Percentiles rank a stretch among this genome's conserved stretches.
Evolutionary conservation across 2,329 filamentous ascomycete species (phyloP).

Genomic region (Calonectria fujianensis): DNA sequence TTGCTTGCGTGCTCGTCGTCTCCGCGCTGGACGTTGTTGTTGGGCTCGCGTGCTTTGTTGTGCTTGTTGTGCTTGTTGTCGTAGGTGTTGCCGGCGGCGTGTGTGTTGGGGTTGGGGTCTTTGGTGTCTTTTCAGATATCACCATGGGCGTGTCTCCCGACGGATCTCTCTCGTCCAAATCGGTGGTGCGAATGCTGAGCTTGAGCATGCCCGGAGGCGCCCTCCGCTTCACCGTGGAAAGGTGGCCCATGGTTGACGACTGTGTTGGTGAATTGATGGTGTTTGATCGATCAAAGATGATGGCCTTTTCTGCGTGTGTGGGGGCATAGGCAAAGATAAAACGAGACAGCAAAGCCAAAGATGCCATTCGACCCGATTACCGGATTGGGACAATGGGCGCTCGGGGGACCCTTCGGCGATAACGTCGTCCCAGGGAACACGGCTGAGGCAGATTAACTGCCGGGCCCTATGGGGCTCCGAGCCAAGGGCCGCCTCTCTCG

Average conservation of each 20-base stretch:
- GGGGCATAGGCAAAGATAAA: background rate
- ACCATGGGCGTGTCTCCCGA: background rate
- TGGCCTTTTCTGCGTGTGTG: background rate
- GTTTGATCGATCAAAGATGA: background rate
- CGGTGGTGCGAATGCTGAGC: slow-evolving; percentile 3
- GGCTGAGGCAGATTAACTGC: background rate
- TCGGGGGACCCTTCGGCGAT: slow-evolving; percentile 1
- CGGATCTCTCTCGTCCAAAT: background rate
- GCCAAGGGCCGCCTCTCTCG: background rate
- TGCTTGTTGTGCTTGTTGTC: background rate
- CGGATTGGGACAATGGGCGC: background rate
- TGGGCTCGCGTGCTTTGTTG: background rate
- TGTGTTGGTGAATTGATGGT: background rate
- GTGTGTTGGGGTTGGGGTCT: background rate
- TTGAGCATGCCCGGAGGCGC: slow-evolving; percentile 9
- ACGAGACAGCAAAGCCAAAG: background rate
- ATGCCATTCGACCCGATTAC: background rate
- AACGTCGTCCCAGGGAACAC: background rate
- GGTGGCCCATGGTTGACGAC: slow-evolving; percentile 4
- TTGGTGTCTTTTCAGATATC: background rate
- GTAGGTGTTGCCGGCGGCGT: background rate
- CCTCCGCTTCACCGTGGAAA: slow-evolving; percentile 1
- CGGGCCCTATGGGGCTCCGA: background rate
- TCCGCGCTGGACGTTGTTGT: background rate
- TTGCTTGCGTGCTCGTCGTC: background rate